Conservation (phyloP, 805 yeast species). For the Saturnispora serradocipensis region DNA sequence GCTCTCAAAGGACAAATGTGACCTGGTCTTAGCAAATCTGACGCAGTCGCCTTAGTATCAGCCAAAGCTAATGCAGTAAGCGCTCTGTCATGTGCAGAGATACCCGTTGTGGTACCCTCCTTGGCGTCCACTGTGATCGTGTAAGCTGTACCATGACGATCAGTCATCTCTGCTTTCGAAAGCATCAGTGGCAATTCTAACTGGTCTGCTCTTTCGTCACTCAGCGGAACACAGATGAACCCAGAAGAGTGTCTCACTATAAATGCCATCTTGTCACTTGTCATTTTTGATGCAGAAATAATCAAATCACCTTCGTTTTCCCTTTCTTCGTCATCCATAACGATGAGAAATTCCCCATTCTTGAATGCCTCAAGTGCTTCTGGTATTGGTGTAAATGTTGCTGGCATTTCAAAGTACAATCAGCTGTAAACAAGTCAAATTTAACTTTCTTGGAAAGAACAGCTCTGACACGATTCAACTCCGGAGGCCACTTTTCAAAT, state of each 20-base stretch:
- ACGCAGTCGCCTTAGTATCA: constrained; percentile 42
- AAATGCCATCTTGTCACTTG: constrained; percentile 88
- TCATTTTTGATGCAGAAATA: constrained; percentile 76
- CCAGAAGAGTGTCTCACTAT: constrained; percentile 83
- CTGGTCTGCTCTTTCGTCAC: constrained; percentile 67
- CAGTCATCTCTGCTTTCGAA: constrained; percentile 38
- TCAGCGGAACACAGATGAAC: constrained; percentile 85
- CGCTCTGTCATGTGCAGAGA: constrained; percentile 89
- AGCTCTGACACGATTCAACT: neutral
- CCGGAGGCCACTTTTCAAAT: neutral
- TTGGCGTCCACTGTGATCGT: constrained; percentile 83
- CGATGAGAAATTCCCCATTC: constrained; percentile 77
- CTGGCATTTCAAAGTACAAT: neutral
- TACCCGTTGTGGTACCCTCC: constrained; percentile 93
- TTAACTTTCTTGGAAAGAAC: neutral
- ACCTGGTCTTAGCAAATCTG: constrained; percentile 83
- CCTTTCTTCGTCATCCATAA: constrained; percentile 94
- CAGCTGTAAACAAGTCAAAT: neutral
- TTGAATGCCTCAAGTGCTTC: constrained; percentile 67
- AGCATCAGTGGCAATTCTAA: constrained; percentile 76
- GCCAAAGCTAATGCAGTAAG: constrained; percentile 71
- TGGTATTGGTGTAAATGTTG: constrained; percentile 43
- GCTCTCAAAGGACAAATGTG: constrained; percentile 92
- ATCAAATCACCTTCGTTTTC: constrained; percentile 98
- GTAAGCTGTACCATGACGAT: constrained; percentile 94